A percentile compares a stretch with the other conserved stretches of the same genome.
Conservation (phyloP, 129 eudicot genomes). For the Tagetes erecta region DNA sequence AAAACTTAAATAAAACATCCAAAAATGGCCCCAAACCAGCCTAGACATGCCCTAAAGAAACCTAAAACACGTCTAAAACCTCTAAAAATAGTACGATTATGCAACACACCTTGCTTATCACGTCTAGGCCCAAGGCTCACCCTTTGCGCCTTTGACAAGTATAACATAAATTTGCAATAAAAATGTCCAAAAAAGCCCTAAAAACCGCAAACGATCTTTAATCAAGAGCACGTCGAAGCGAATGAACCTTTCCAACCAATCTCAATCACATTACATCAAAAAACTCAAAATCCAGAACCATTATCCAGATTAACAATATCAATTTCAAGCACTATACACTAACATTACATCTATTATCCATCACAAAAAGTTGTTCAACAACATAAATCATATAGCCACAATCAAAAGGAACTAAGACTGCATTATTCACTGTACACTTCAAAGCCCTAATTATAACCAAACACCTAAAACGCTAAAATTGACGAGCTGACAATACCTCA, state of each 20-base stretch:
- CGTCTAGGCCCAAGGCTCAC: too few relatives aligned
- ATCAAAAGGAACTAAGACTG: not conserved
- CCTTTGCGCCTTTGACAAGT: too few relatives aligned
- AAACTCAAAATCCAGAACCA: not conserved
- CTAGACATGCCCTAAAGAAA: too few relatives aligned
- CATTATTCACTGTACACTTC: not conserved
- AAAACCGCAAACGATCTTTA: not conserved
- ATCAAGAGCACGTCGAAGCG: not conserved
- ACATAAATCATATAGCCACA: not conserved
- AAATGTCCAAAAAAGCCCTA: not conserved
- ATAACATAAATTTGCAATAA: slow-evolving; percentile 1
- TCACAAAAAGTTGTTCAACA: not conserved
- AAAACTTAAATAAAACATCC: too few relatives aligned
- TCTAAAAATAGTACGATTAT: too few relatives aligned
- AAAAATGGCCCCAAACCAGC: too few relatives aligned
- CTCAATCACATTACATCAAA: not conserved
- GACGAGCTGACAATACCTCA: slow-evolving; percentile 27
- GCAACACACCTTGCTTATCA: too few relatives aligned
- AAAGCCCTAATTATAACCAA: slow-evolving; percentile 5
- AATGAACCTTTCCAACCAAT: not conserved
- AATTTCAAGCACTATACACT: not conserved
- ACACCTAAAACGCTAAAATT: not conserved
- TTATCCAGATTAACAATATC: not conserved
- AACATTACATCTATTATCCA: not conserved
- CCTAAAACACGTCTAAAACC: too few relatives aligned